These are phyloP conservation scores for Helicocarpus griseus DNA, from an alignment of 2,329 filamentous ascomycete genomes.

Conservation along the genomic window DNA sequence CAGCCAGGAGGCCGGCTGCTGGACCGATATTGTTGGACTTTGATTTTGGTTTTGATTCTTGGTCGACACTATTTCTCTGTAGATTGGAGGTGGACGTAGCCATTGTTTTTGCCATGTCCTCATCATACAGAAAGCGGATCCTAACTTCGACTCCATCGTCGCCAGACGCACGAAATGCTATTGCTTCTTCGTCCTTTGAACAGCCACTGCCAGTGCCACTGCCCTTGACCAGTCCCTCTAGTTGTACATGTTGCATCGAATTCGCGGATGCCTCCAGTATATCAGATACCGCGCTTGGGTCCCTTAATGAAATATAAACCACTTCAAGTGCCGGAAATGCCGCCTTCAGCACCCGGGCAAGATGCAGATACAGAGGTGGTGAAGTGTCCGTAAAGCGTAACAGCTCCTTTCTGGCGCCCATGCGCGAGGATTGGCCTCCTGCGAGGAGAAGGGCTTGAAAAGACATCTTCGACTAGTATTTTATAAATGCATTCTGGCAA, in stretches of 20 bases:
- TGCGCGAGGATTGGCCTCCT: slow-evolving; percentile 23
- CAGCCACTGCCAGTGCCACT: too few relatives aligned
- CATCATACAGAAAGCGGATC: slow-evolving; percentile 7
- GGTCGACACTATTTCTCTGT: not conserved
- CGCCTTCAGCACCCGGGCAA: slow-evolving; percentile 16
- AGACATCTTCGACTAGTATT: too few relatives aligned
- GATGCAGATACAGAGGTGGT: slow-evolving; percentile 20
- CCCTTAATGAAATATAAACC: slow-evolving; percentile 19
- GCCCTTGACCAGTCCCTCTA: too few relatives aligned
- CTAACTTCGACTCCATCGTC: slow-evolving; percentile 8
- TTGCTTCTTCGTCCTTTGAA: not conserved
- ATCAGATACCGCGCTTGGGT: not conserved
- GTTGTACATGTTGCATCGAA: too few relatives aligned
- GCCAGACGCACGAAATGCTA: not conserved
- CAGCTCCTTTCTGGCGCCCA: slow-evolving; percentile 24
- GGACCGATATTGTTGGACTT: slow-evolving; percentile 19
- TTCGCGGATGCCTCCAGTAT: not conserved
- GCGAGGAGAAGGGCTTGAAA: slow-evolving; percentile 21
- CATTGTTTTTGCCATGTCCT: too few relatives aligned
- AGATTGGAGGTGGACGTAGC: too few relatives aligned
- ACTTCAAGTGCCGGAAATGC: slow-evolving; percentile 17
- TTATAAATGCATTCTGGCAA: too few relatives aligned
- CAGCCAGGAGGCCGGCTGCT: slow-evolving; percentile 23
- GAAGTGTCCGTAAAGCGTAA: slow-evolving; percentile 19
- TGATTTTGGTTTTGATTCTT: too few relatives aligned